These are phyloP conservation scores for Arthrocladium fulminans DNA, from an alignment of 2,329 filamentous ascomycete genomes.

Conservation along the genomic window DNA sequence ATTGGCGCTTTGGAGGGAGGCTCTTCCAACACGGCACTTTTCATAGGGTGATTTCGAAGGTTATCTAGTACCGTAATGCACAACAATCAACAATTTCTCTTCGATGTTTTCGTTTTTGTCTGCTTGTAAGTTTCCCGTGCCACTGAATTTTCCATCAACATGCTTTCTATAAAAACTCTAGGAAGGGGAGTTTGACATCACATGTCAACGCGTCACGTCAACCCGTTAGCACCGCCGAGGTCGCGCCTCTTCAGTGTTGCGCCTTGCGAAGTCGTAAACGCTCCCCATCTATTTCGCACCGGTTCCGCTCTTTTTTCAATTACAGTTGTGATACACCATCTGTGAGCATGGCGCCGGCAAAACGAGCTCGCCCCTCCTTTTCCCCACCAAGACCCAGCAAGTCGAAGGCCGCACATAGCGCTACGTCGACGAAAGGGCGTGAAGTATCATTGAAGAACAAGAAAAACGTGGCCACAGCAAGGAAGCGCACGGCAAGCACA, in stretches of 20 bases:
- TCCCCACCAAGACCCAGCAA: constrained; percentile 33
- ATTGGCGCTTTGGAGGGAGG: background rate
- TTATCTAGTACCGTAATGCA: background rate
- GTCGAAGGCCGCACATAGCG: constrained; percentile 14
- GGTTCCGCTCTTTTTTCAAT: background rate
- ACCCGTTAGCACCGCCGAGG: background rate
- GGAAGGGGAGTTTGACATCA: background rate
- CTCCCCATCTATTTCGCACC: background rate
- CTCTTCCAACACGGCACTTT: background rate
- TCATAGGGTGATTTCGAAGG: background rate
- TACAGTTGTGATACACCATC: background rate
- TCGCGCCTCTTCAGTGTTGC: too few relatives aligned
- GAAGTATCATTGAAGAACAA: background rate
- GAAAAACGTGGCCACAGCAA: background rate
- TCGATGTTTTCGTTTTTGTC: background rate
- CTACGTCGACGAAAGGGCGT: background rate
- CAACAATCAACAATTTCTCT: background rate
- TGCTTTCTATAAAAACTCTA: background rate
- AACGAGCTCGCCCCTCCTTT: constrained; percentile 35
- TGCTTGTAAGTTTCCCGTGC: background rate
- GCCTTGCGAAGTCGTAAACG: too few relatives aligned
- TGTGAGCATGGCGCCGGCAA: constrained; percentile 23
- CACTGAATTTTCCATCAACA: background rate
- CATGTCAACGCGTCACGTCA: background rate
- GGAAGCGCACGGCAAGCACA: background rate